phyloP scores from a whole-genome alignment of 2,329 filamentous ascomycete genomes.

The Sporothrix curviconia region DNA sequence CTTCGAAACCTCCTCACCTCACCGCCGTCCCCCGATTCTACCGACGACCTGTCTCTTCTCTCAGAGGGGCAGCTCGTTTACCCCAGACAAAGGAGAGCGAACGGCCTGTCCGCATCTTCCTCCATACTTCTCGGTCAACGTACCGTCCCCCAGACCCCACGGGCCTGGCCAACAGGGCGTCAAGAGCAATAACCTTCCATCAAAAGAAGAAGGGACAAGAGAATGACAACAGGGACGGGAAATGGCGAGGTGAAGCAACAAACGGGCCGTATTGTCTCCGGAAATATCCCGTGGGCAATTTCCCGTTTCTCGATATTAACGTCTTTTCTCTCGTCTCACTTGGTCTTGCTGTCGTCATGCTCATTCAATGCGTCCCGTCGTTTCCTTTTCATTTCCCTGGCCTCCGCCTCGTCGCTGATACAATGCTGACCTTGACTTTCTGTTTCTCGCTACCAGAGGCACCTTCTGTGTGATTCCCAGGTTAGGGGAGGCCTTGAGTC shows the following conservation, averaged over 20 bases:
- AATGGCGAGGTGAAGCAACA: neutral
- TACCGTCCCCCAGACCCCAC: too few relatives aligned
- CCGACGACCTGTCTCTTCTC: neutral
- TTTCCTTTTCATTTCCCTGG: neutral
- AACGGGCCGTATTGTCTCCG: neutral
- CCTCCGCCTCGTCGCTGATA: too few relatives aligned
- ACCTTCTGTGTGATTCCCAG: neutral
- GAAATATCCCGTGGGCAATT: neutral
- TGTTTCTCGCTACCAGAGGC: neutral
- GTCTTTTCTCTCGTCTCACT: too few relatives aligned
- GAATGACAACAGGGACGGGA: neutral
- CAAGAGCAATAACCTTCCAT: too few relatives aligned
- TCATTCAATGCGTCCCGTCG: neutral
- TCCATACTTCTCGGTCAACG: too few relatives aligned
- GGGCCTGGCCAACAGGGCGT: too few relatives aligned
- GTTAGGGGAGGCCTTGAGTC: neutral
- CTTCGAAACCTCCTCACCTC: neutral
- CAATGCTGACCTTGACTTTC: neutral
- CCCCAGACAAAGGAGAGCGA: too few relatives aligned
- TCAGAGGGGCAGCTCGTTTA: neutral
- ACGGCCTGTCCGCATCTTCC: too few relatives aligned
- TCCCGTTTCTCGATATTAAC: too few relatives aligned
- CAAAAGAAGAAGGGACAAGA: neutral
- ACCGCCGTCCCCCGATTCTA: neutral
- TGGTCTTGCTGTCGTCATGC: neutral